Evolutionary conservation across 805 yeast species (phyloP).

Genomic region (Yamadazyma laniorum): DNA sequence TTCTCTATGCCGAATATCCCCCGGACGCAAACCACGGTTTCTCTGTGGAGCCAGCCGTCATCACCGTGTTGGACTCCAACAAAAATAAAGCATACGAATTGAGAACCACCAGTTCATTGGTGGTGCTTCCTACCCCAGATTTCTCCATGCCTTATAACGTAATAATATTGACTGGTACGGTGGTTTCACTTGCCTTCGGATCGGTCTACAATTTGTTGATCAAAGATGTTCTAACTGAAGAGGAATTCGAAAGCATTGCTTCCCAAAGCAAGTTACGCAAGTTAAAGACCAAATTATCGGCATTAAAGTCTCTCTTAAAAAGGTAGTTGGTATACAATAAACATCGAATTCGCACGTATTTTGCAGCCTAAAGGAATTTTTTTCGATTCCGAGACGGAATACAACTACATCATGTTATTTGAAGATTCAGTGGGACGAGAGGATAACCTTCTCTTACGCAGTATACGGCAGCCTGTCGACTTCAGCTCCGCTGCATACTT

Average conservation of each 20-base stretch:
- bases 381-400: conserved; percentile 4
- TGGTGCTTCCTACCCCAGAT: conserved; percentile 93
- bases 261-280: conserved; percentile 16
- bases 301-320: background rate
- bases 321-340: background rate
- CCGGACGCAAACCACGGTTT: conserved; percentile 99
- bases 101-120: conserved; percentile 82
- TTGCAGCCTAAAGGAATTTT: conserved; percentile 2
- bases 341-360: too few relatives aligned
- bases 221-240: conserved; percentile 72
- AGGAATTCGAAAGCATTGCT: conserved; percentile 42
- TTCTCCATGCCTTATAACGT: conserved; percentile 99
- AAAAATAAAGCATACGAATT: conserved; percentile 42
- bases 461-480: background rate
- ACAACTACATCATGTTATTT: conserved; percentile 7
- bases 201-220: conserved; percentile 75
- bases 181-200: conserved; percentile 90
- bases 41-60: conserved; percentile 86
- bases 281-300: conserved; percentile 4
- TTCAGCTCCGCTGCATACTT: background rate
- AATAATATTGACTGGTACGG: conserved; percentile 87
- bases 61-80: conserved; percentile 47
- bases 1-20: conserved; percentile 90
- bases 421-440: conserved; percentile 18
- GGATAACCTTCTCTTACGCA: conserved; percentile 14